Base-by-base conservation (phyloP, 2,329 filamentous ascomycete species). In the Dothideomycetes sp. region DNA sequence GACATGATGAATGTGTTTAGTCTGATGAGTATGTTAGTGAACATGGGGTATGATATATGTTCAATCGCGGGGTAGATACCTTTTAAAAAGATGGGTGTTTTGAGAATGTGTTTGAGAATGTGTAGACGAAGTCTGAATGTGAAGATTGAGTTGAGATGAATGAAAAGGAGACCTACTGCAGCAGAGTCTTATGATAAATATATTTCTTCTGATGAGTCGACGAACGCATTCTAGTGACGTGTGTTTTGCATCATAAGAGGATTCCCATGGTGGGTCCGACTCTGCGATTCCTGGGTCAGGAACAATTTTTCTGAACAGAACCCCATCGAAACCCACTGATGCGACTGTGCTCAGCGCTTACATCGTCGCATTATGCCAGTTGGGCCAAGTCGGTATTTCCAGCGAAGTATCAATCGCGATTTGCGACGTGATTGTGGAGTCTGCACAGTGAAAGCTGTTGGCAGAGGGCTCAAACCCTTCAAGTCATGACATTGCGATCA, bases 1-100 rank as follows among this genome's bases (percentile, higher is more conserved):
- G 55, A 53, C 55, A 57, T 57, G 43, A n/a, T 55, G 41, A 33
- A 25, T 28, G 5, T 31, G 22, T 40, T 19, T 40, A n/a, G 29
- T 33, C 3, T 23, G 19, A 19, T 25, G 8, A 11, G 15, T 23
- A 10, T 4, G 37, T 33, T 40, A 18, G 6, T 12, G 17, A 7
- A 12, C 20, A 15, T 20, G 8, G 8, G 27, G n/a, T 24, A 24
- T n/a, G n/a, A n/a, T 7, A 24, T 7, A 24, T 24, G 22, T 7
- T 24, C n/a, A 11, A 24, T 24, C 7, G 22, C 22, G 22, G 22
- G 22, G 22, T 24, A 24, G 22, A 7, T 24, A 24, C 22, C 22
- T 24, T 24, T 24, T 7, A 11, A 24, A 24, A 24, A 24, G 22
- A 11, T 24, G 22, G 12, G 12, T 7, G 12, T n/a, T n/a, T n/a